Evolutionary conservation across 164 flowering plant species (phyloP).

Genomic region (Sextonia rubra): DNA sequence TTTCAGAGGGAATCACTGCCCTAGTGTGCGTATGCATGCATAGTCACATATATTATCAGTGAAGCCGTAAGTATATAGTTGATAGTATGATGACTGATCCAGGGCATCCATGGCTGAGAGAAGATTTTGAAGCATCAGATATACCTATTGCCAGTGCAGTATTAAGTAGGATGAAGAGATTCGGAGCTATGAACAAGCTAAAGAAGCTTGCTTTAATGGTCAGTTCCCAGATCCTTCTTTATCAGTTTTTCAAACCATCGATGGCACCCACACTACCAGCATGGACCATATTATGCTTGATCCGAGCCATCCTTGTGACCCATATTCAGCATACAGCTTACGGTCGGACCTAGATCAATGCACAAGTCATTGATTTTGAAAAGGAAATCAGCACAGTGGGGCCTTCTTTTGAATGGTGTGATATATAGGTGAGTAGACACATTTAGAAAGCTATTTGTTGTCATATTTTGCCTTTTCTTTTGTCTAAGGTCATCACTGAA

Average conservation of each 20-base stretch:
- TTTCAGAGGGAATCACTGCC: no score
- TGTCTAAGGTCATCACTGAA: conserved; percentile 73
- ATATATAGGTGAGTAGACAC: no score
- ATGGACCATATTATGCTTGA: neutral
- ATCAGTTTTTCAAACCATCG: no score
- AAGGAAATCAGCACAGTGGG: no score
- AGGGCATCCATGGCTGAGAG: conserved; percentile 89
- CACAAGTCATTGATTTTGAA: no score
- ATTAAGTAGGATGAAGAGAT: conserved; percentile 77
- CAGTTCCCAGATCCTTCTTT: conserved; percentile 1
- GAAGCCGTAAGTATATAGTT: neutral
- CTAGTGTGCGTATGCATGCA: no score
- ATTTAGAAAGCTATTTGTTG: neutral
- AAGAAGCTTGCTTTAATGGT: conserved; percentile 91
- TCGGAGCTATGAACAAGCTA: conserved; percentile 90
- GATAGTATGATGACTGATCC: conserved; percentile 23
- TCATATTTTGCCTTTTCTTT: neutral
- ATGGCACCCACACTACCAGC: neutral
- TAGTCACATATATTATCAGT: no score
- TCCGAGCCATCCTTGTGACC: neutral
- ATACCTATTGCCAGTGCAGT: conserved; percentile 85
- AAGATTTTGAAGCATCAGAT: conserved; percentile 64
- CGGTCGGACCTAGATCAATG: no score
- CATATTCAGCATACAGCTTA: no score
- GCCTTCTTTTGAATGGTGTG: no score